Base-by-base conservation (phyloP, 352 stramenopile species). In the Aphanomyces invadans region DNA sequence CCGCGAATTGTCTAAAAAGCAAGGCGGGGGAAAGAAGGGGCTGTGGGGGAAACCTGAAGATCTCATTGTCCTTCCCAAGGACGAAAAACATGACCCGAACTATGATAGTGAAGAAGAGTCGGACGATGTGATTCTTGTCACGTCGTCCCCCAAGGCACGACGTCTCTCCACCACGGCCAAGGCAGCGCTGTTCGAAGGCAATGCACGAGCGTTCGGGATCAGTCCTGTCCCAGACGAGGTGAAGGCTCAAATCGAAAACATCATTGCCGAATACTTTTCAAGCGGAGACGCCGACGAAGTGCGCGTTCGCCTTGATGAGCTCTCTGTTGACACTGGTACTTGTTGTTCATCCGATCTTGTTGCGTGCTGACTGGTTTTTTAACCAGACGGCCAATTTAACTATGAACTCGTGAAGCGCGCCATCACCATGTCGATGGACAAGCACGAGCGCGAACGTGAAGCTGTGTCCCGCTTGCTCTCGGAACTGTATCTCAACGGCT, bases 361-460 rank as follows among this genome's bases (percentile, higher is more conserved):
- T 5, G 33, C 21, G 10, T 65, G 4, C 21, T 62, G 10, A 54
- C 11, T 7, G 12, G 21, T 54, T 65, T 4, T 60, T 17, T 7
- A 28, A 39, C 17, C 55, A 62, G 74, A 79, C 17, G 83, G 88
- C 17, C 70, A 79, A 51, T 97, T 91, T 71, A 82, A 88, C 57
- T 97, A 95, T 70, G 87, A 97, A 67, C 74, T 98, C 44, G 91
- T 99, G 32, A 98, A 98, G 74, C 83, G 93, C 36, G 90, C 87
- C 4, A 95, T 99, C 67, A 97, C 87, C 36, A 95, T 98, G 72
- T 87, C 92, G 21, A 89, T 99, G 76, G 97, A 99, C 79, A 89
- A 92, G 59, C 79, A 90, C 67, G 86, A 96, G 68, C 85, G 92
- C 54, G 92, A 98, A 70, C 81, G 92, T 60, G 95, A 98, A 67